A percentile compares a stretch with the other conserved stretches of the same genome.
Evolutionary conservation across 2,329 filamentous ascomycete genomes (phyloP).

Genomic region (Colletotrichum aenigma): DNA sequence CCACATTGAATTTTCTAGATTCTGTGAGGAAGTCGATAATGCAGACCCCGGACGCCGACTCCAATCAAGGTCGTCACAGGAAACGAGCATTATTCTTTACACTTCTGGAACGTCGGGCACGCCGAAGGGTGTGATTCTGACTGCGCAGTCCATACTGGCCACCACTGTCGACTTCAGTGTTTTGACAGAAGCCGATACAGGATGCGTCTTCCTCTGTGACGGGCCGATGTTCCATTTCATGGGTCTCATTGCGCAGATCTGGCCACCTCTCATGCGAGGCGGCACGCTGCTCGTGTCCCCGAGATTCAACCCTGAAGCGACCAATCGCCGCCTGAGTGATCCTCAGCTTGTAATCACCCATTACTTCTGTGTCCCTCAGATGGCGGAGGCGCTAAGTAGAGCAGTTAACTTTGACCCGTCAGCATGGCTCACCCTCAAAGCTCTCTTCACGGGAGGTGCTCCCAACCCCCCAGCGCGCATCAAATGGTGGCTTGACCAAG

Average conservation of each 20-base stretch:
- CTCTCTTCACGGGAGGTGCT: conserved; percentile 8
- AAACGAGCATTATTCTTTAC: conserved; percentile 10
- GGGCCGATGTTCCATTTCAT: conserved; percentile 19
- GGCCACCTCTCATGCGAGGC: not conserved
- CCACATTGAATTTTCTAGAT: not conserved
- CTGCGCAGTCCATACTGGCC: not conserved
- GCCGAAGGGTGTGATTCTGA: conserved; percentile 8
- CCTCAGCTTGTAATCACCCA: not conserved
- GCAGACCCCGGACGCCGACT: not conserved
- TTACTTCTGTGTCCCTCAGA: conserved; percentile 18
- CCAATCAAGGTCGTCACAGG: not conserved
- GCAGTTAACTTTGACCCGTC: not conserved
- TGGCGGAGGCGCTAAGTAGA: conserved; percentile 8
- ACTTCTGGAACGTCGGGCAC: conserved; percentile 11
- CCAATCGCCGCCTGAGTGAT: conserved; percentile 1
- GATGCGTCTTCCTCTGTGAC: conserved; percentile 14
- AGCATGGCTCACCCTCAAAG: conserved; percentile 2
- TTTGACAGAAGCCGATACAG: conserved; percentile 1
- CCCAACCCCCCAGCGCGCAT: conserved; percentile 9
- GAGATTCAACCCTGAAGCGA: not conserved
- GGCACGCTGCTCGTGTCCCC: conserved; percentile 3
- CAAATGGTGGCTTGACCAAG: conserved; percentile 10
- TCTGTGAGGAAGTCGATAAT: not conserved
- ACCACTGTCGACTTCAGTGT: conserved; percentile 8
- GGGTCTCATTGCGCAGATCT: conserved; percentile 12